phyloP scores from a whole-genome alignment of 768 basidiomycete genomes.

The Tulasnella sp. region DNA sequence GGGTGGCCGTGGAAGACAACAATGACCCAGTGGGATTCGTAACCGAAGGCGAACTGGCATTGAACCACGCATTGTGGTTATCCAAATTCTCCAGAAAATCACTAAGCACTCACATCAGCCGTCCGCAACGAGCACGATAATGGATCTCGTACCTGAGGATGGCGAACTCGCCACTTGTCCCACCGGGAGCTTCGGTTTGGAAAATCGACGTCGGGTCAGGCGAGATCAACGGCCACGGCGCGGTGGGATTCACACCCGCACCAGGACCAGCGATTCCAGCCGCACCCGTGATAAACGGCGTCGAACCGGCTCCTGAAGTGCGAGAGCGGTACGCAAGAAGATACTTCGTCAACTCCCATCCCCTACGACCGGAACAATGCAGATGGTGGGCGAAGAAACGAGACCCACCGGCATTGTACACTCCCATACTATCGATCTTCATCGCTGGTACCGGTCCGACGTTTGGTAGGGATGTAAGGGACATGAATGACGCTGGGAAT shows the following conservation, averaged over 20 bases:
- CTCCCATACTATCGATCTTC: constrained; percentile 5
- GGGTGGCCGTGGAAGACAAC: constrained; percentile 4
- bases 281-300: constrained; percentile 1
- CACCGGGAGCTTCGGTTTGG: background rate
- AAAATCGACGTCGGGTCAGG: constrained; percentile 3
- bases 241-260: constrained; percentile 1
- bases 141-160: constrained; percentile 50
- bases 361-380: background rate
- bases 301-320: constrained; percentile 1
- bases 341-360: background rate
- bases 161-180: constrained; percentile 43
- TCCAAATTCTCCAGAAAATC: constrained; percentile 84
- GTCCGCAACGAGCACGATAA: constrained; percentile 6
- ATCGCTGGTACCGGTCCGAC: background rate
- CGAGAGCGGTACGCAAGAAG: too few relatives aligned
- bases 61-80: constrained; percentile 71
- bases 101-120: constrained; percentile 30
- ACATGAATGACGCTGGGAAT: background rate
- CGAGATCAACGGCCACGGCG: constrained; percentile 1
- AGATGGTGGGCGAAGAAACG: background rate
- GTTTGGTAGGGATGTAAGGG: too few relatives aligned
- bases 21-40: constrained; percentile 3
- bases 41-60: constrained; percentile 22
- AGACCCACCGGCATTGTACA: background rate
- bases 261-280: too few relatives aligned